Evolutionary conservation across 768 basidiomycete species (phyloP).

Genomic region (Ramaria sp.): DNA sequence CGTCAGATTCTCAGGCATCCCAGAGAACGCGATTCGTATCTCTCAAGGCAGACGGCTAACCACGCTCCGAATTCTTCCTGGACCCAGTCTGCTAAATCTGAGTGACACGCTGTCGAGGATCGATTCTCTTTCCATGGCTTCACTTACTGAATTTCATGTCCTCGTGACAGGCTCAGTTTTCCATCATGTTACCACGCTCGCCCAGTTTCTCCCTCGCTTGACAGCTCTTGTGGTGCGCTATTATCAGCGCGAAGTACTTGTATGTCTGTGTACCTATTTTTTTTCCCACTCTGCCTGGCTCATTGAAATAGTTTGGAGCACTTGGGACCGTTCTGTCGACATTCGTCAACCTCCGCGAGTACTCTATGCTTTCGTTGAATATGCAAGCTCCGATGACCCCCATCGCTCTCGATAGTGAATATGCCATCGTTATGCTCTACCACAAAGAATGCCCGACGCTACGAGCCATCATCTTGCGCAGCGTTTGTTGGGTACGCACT

Average conservation of each 20-base stretch:
- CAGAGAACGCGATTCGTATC: not conserved
- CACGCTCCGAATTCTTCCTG: not conserved
- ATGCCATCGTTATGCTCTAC: not conserved
- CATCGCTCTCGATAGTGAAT: not conserved
- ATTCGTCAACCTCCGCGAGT: not conserved
- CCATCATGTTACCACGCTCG: not conserved
- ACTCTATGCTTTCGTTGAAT: not conserved
- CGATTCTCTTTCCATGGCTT: not conserved
- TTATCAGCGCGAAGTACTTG: not conserved
- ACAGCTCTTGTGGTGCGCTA: not conserved
- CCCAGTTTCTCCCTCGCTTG: not conserved
- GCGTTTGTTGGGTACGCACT: not conserved
- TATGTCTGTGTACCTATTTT: not conserved
- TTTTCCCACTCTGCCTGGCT: not conserved
- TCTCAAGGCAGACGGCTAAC: not conserved
- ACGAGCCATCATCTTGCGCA: not conserved
- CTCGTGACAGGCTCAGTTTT: conserved; percentile 1
- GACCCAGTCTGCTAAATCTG: not conserved
- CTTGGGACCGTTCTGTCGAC: not conserved
- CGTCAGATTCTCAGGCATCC: not conserved
- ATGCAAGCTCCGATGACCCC: not conserved
- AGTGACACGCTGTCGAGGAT: not conserved
- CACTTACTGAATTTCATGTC: not conserved
- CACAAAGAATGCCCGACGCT: not conserved
- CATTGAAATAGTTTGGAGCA: not conserved